A percentile compares a stretch with the other conserved stretches of the same genome.
Evolutionary conservation across 139 green algal species (phyloP).

Genomic region (Closterium sp.): DNA sequence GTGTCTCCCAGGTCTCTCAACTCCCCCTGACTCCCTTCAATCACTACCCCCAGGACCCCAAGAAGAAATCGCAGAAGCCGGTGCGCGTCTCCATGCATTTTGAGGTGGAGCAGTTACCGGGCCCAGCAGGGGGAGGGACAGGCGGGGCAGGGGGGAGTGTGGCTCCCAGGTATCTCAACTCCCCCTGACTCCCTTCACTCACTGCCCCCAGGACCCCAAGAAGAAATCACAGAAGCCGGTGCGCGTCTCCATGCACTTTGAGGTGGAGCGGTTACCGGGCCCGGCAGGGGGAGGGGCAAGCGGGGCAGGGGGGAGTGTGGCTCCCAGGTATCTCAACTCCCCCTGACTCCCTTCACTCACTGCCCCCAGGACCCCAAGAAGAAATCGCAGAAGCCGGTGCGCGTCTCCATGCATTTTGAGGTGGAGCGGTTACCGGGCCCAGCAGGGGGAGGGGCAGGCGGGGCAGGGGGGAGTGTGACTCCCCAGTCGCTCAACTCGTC

Average conservation of each 20-base stretch:
- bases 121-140: not conserved
- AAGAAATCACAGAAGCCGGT: constrained; percentile 49
- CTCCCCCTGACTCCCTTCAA: too few species aligned
- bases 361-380: constrained; percentile 39
- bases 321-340: too few species aligned
- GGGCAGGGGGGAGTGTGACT: not conserved
- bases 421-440: constrained; percentile 17
- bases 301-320: too few species aligned
- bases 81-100: constrained; percentile 44
- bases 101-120: constrained; percentile 27
- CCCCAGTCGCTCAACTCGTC: not conserved
- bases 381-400: constrained; percentile 46
- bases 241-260: constrained; percentile 36
- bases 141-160: not conserved
- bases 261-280: constrained; percentile 34
- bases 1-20: too few species aligned
- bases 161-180: not conserved
- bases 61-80: constrained; percentile 48
- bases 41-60: constrained; percentile 18
- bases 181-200: too few species aligned
- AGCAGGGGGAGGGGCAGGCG: not conserved
- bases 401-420: constrained; percentile 40
- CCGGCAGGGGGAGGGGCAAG: not conserved
- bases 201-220: constrained; percentile 46
- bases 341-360: too few species aligned